Evolutionary conservation across 495 filamentous ascomycete species (phyloP).

Genomic region (Alectoria sarmentosa): DNA sequence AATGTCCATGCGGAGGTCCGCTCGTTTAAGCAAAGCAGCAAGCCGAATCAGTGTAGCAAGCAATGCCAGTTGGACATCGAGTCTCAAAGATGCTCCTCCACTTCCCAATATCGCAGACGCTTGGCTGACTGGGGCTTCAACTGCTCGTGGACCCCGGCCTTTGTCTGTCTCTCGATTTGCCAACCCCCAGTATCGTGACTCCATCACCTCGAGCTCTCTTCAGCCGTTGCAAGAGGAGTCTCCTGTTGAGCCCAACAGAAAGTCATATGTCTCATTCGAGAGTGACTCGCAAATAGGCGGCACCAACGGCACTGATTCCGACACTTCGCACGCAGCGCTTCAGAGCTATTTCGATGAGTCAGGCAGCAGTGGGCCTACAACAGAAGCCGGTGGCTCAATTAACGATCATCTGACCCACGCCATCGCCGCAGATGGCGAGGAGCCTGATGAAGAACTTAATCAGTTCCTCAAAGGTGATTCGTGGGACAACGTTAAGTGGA

Average conservation of each 20-base stretch:
- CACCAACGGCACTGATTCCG: constrained; percentile 63
- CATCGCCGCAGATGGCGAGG: constrained; percentile 74
- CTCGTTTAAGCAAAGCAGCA: constrained; percentile 81
- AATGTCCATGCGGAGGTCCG: constrained; percentile 82
- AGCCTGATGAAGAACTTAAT: constrained; percentile 69
- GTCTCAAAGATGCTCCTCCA: constrained; percentile 78
- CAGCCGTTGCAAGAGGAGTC: constrained; percentile 90
- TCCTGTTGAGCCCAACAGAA: constrained; percentile 79
- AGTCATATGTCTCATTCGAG: constrained; percentile 94
- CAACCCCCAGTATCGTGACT: constrained; percentile 69
- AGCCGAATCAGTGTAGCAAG: constrained; percentile 89
- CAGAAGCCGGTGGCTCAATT: constrained; percentile 55
- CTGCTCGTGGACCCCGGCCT: constrained; percentile 45
- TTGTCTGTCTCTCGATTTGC: constrained; percentile 57
- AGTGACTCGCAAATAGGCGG: constrained; percentile 59
- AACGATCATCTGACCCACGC: constrained; percentile 58
- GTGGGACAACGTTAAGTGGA: constrained; percentile 95
- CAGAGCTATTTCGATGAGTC: constrained; percentile 83
- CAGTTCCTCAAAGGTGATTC: constrained; percentile 85
- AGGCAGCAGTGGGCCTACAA: constrained; percentile 60
- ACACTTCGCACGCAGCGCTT: constrained; percentile 46
- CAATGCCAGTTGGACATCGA: constrained; percentile 87
- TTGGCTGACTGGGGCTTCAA: constrained; percentile 59
- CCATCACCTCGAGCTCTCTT: constrained; percentile 77
- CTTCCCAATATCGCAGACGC: constrained; percentile 94